These are phyloP conservation scores for Ogataea chonburiensis DNA, from an alignment of 805 yeast genomes.

Conservation along the genomic window DNA sequence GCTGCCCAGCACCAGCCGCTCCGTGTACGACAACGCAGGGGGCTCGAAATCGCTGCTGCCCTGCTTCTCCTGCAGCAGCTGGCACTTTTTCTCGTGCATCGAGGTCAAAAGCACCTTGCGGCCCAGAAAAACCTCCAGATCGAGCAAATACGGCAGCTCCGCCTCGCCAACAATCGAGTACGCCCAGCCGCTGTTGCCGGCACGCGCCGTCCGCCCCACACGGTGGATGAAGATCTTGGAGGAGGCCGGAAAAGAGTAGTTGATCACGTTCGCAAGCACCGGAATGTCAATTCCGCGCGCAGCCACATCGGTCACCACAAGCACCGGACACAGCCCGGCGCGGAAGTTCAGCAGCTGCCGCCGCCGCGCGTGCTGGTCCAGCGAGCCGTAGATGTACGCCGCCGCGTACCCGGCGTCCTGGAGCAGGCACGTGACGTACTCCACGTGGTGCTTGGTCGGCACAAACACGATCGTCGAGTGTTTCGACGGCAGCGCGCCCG, in stretches of 20 bases:
- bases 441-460: slow-evolving; percentile 98
- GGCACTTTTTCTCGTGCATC: slow-evolving; percentile 63
- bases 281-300: slow-evolving; percentile 99
- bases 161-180: slow-evolving; percentile 81
- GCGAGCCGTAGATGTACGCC: slow-evolving; percentile 91
- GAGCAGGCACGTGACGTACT: slow-evolving; percentile 71
- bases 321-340: slow-evolving; percentile 75
- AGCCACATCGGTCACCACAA: slow-evolving; percentile 97
- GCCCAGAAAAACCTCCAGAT: slow-evolving; percentile 86
- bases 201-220: slow-evolving; percentile 99
- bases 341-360: slow-evolving; percentile 84
- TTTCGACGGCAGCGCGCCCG: slow-evolving; percentile 80
- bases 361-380: slow-evolving; percentile 93
- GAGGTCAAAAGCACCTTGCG: slow-evolving; percentile 70
- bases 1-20: slow-evolving; percentile 78
- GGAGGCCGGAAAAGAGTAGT: slow-evolving; percentile 85
- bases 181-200: slow-evolving; percentile 98
- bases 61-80: slow-evolving; percentile 43
- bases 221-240: slow-evolving; percentile 94
- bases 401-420: slow-evolving; percentile 75
- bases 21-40: slow-evolving; percentile 68
- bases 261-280: slow-evolving; percentile 89
- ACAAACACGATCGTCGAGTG: slow-evolving; percentile 90
- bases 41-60: slow-evolving; percentile 35
- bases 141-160: slow-evolving; percentile 87